Evolutionary conservation across 139 green algal genomes (phyloP).

Genomic region (Spirogloea muscicola): DNA sequence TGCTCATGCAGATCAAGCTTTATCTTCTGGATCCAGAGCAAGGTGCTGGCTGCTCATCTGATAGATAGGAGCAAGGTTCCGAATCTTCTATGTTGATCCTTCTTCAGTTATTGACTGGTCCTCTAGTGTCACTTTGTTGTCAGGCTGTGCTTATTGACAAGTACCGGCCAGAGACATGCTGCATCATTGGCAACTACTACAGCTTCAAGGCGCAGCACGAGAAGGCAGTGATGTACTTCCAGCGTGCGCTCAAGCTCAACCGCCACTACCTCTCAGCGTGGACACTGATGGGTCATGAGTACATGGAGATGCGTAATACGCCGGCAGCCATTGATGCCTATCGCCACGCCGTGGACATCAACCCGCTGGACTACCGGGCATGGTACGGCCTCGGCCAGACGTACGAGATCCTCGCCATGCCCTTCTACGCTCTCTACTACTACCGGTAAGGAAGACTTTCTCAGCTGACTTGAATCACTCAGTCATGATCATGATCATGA

Average conservation of each 20-base stretch:
- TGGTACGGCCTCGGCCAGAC: constrained; percentile 98
- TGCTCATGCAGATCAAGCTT: too few species aligned
- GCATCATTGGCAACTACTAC: constrained; percentile 96
- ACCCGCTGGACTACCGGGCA: constrained; percentile 84
- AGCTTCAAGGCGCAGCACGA: constrained; percentile 75
- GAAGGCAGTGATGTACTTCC: constrained; percentile 86
- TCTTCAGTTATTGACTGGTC: too few species aligned
- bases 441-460: constrained; percentile 75
- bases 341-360: constrained; percentile 62
- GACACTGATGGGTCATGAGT: constrained; percentile 98
- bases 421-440: constrained; percentile 83
- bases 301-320: constrained; percentile 95
- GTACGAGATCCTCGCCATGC: constrained; percentile 94
- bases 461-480: too few species aligned
- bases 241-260: constrained; percentile 82
- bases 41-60: too few species aligned
- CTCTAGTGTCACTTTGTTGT: too few species aligned
- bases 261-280: constrained; percentile 82
- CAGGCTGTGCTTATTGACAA: constrained; percentile 68
- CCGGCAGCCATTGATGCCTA: constrained; percentile 72
- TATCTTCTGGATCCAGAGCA: too few species aligned
- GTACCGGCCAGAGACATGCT: constrained; percentile 89
- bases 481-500: too few species aligned
- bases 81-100: too few species aligned
- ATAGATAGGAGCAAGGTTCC: too few species aligned